phyloP scores from a whole-genome alignment of 192 early-diverging fungal genomes.

The Coemansia sp. region DNA sequence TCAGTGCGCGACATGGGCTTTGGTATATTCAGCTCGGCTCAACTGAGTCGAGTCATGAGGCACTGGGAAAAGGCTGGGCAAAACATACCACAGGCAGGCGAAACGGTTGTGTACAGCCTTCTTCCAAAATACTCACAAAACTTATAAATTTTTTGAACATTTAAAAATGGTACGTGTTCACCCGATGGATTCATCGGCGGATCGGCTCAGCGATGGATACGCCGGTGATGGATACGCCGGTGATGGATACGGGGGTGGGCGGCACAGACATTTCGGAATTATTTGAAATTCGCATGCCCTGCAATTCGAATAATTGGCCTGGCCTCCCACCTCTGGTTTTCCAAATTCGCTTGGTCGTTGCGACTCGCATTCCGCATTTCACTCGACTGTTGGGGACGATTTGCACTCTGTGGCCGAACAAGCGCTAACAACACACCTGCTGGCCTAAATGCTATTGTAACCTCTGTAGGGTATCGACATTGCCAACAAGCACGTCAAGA shows the following conservation, averaged over 20 bases:
- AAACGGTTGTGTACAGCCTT: background rate
- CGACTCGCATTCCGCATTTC: background rate
- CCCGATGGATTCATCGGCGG: background rate
- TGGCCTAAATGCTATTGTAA: background rate
- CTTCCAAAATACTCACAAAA: background rate
- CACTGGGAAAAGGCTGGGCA: background rate
- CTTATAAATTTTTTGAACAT: background rate
- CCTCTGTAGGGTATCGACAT: constrained; percentile 90
- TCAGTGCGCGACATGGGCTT: background rate
- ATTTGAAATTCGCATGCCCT: background rate
- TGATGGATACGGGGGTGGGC: background rate
- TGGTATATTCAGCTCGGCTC: background rate
- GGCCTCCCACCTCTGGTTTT: background rate
- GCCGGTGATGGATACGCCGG: background rate
- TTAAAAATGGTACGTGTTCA: background rate
- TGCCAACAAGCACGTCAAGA: constrained; percentile 98
- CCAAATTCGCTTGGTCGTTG: background rate
- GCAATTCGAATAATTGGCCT: background rate
- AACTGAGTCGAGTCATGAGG: background rate
- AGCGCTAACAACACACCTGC: background rate
- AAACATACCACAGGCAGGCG: background rate
- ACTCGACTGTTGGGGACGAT: background rate
- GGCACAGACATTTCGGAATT: background rate
- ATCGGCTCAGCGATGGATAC: constrained; percentile 1
- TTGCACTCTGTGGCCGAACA: background rate